Evolutionary conservation across 805 yeast species (phyloP).

Genomic region (Wickerhamiella alocasiicola): DNA sequence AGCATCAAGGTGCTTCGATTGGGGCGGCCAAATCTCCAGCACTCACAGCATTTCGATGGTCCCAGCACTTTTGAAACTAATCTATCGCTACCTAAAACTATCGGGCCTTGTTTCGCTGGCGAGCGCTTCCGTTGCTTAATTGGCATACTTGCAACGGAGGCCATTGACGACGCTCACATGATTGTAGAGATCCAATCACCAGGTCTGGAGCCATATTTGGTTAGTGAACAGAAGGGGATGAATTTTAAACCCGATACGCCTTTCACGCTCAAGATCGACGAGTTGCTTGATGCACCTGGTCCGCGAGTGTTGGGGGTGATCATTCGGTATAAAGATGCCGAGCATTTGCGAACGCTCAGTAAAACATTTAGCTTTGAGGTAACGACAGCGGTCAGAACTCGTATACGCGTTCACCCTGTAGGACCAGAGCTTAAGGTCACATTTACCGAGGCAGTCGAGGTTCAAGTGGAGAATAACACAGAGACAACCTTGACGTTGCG

Average conservation of each 20-base stretch:
- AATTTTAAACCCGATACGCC: background rate
- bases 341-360: conserved; percentile 16
- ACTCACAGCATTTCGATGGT: conserved; percentile 14
- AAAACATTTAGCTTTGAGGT: conserved; percentile 25
- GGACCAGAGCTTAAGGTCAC: conserved; percentile 11
- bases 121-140: conserved; percentile 24
- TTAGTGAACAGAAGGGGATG: background rate
- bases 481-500: conserved; percentile 23
- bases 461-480: conserved; percentile 27
- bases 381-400: conserved; percentile 24
- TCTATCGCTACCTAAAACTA: conserved; percentile 21
- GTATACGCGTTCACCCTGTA: conserved; percentile 18
- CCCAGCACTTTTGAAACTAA: conserved; percentile 15
- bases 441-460: conserved; percentile 21
- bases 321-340: conserved; percentile 17
- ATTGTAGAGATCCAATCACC: conserved; percentile 1
- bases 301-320: conserved; percentile 20
- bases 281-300: conserved; percentile 24
- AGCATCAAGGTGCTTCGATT: conserved; percentile 23
- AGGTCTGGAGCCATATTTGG: background rate
- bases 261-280: conserved; percentile 11
- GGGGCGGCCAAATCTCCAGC: conserved; percentile 23
- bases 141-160: conserved; percentile 3
- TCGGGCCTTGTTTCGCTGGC: conserved; percentile 25
- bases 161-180: conserved; percentile 1